Evolutionary conservation across 2,329 filamentous ascomycete genomes (phyloP).

Genomic region (Neonectria hederae): DNA sequence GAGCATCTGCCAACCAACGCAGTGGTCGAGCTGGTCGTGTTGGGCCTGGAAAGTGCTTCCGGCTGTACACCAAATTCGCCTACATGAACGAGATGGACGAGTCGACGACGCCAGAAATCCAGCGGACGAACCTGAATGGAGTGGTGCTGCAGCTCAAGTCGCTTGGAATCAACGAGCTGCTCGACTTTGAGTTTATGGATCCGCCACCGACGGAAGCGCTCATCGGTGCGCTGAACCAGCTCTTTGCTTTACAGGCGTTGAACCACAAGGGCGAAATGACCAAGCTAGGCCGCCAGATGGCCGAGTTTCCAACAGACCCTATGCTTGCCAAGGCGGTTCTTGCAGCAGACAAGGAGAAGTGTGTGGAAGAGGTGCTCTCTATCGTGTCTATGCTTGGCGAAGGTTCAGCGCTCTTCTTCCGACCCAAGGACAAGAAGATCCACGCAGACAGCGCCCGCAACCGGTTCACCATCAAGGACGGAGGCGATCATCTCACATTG

Average conservation of each 20-base stretch:
- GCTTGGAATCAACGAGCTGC: conserved; percentile 88
- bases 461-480: conserved; percentile 88
- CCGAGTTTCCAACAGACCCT: conserved; percentile 91
- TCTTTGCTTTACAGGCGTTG: conserved; percentile 89
- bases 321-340: conserved; percentile 92
- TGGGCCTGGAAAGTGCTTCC: conserved; percentile 90
- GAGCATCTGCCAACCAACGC: conserved; percentile 91
- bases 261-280: conserved; percentile 91
- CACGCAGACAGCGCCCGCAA: conserved; percentile 91
- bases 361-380: conserved; percentile 89
- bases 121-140: conserved; percentile 85
- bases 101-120: conserved; percentile 91
- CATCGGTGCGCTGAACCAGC: conserved; percentile 86
- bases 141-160: conserved; percentile 89
- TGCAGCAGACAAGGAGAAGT: conserved; percentile 88
- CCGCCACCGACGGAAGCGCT: conserved; percentile 89
- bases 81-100: conserved; percentile 96
- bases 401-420: conserved; percentile 88
- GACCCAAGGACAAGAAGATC: conserved; percentile 96
- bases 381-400: conserved; percentile 96
- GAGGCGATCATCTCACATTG: conserved; percentile 87
- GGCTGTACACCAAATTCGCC: conserved; percentile 91
- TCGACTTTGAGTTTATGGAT: conserved; percentile 97
- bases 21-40: conserved; percentile 93
- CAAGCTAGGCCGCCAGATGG: conserved; percentile 91